These are phyloP conservation scores for Eucalyptus cloeziana DNA, from an alignment of 345 rosid species.

Conservation along the genomic window DNA sequence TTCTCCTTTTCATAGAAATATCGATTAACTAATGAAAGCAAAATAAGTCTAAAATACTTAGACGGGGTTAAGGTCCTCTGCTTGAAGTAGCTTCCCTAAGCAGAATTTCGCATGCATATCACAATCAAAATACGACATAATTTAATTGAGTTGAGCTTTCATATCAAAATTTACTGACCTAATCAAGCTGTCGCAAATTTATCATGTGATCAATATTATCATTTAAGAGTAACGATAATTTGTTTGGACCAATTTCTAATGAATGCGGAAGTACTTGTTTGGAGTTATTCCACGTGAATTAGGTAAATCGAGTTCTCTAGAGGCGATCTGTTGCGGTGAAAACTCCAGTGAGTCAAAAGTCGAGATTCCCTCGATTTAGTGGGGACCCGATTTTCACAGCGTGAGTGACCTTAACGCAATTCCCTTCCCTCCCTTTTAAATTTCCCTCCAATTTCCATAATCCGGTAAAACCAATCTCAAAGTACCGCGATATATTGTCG, in stretches of 20 bases:
- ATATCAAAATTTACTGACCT: background rate
- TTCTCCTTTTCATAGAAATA: background rate
- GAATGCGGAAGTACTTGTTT: background rate
- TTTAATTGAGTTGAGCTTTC: background rate
- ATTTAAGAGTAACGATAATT: background rate
- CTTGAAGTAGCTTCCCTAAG: background rate
- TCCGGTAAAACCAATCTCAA: background rate
- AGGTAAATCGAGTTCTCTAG: background rate
- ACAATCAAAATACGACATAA: background rate
- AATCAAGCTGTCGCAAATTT: background rate
- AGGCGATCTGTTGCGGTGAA: background rate
- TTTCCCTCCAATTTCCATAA: background rate
- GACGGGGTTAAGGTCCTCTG: background rate
- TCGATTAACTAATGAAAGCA: background rate
- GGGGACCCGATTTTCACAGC: background rate
- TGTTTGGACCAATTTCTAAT: background rate
- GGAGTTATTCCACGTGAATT: background rate
- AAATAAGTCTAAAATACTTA: background rate
- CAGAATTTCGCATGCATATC: background rate
- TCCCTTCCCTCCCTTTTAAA: background rate
- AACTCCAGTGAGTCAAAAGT: background rate
- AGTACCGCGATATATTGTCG: slow-evolving; percentile 43
- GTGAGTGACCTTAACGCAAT: background rate
- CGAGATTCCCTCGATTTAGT: background rate
- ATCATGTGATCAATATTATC: background rate